Conservation (phyloP, 495 filamentous ascomycete species). For the Penicillium paradoxum region DNA sequence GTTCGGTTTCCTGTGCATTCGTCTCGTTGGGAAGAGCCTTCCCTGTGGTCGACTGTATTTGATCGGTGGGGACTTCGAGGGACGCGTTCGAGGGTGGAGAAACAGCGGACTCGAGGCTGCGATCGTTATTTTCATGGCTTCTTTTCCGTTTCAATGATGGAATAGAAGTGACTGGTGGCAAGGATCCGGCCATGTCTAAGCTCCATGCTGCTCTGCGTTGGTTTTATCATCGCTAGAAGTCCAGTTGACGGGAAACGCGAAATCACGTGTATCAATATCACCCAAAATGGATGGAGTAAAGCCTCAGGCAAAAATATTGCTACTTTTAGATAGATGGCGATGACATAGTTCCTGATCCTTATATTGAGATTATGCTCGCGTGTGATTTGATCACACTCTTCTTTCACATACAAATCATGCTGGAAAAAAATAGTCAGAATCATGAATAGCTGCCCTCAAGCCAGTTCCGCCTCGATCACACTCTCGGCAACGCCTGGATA, state of each 20-base stretch:
- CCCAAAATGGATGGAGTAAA: not conserved
- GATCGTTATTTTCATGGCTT: constrained; percentile 5
- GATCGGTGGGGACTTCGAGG: not conserved
- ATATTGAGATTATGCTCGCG: not conserved
- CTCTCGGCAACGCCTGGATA: constrained; percentile 22
- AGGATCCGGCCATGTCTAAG: constrained; percentile 23
- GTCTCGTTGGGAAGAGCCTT: not conserved
- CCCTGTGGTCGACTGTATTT: not conserved
- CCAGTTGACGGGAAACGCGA: constrained; percentile 16
- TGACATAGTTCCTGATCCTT: no score
- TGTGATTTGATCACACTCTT: not conserved
- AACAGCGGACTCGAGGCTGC: not conserved
- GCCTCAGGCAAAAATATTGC: not conserved
- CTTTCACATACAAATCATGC: not conserved
- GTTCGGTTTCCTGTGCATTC: not conserved
- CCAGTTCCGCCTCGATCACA: constrained; percentile 30
- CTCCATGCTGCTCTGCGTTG: constrained; percentile 22
- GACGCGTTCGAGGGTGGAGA: constrained; percentile 18
- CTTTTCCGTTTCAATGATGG: constrained; percentile 20
- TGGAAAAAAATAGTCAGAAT: not conserved
- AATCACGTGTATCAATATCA: constrained; percentile 24
- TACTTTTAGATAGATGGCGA: not conserved
- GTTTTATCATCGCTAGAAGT: not conserved
- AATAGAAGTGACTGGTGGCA: not conserved
- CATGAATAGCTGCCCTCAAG: not conserved